Evolutionary conservation across 2,329 filamentous ascomycete genomes (phyloP).

Genomic region (Xylariales sp.): DNA sequence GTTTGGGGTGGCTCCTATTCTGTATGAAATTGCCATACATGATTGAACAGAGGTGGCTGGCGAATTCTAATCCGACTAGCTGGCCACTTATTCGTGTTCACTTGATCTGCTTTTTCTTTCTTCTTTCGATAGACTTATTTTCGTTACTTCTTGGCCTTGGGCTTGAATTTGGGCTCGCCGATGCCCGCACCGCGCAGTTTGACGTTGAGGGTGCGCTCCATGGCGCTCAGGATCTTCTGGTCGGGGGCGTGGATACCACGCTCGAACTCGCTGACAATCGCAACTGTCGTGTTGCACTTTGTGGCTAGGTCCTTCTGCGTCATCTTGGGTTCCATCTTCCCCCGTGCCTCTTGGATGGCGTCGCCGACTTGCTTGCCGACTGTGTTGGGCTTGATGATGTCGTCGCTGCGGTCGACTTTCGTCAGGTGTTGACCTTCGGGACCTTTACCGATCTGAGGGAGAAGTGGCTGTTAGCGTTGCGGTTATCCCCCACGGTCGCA

Average conservation of each 20-base stretch:
- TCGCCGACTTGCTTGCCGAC: slow-evolving; percentile 83
- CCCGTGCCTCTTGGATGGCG: slow-evolving; percentile 83
- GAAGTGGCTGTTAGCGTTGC: slow-evolving; percentile 35
- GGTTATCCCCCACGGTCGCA: neutral
- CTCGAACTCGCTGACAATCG: slow-evolving; percentile 87
- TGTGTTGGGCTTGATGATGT: slow-evolving; percentile 97
- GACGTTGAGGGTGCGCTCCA: slow-evolving; percentile 88
- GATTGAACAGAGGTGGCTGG: slow-evolving; percentile 9
- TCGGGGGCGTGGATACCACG: slow-evolving; percentile 80
- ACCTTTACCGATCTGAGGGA: slow-evolving; percentile 61
- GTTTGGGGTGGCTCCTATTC: neutral
- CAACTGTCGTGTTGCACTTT: slow-evolving; percentile 87
- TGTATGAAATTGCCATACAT: slow-evolving; percentile 22
- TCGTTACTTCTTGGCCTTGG: slow-evolving; percentile 66
- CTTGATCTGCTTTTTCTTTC: neutral
- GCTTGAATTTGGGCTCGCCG: slow-evolving; percentile 81
- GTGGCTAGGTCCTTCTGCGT: slow-evolving; percentile 90
- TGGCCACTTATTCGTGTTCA: neutral
- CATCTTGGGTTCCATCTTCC: slow-evolving; percentile 90
- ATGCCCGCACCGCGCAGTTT: slow-evolving; percentile 89
- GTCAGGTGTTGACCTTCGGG: slow-evolving; percentile 94
- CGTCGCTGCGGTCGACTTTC: slow-evolving; percentile 96
- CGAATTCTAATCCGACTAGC: neutral
- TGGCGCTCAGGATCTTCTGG: slow-evolving; percentile 80
- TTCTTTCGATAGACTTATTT: slow-evolving; percentile 50